Percentiles rank a stretch among this genome's conserved stretches.
phyloP scores from a whole-genome alignment of 495 filamentous ascomycete genomes.

The Penicillium subrubescens region DNA sequence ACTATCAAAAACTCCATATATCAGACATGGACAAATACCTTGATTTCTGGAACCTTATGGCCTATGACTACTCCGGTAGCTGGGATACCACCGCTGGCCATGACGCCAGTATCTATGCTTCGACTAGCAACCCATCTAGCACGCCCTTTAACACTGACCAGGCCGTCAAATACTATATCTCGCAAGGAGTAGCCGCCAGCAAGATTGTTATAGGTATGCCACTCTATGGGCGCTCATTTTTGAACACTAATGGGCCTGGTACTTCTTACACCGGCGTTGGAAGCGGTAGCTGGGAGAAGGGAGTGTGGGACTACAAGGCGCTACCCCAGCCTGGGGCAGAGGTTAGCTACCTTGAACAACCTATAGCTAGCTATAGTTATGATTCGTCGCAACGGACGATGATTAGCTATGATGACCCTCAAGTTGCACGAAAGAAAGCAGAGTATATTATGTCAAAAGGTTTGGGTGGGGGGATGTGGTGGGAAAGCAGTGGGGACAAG shows the following conservation, averaged over 20 bases:
- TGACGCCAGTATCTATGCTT: conserved; percentile 71
- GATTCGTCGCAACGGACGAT: conserved; percentile 58
- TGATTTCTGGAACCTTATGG: conserved; percentile 78
- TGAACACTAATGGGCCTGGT: conserved; percentile 70
- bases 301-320: conserved; percentile 76
- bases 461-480: conserved; percentile 85
- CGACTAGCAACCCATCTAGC: conserved; percentile 46
- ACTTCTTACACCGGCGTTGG: conserved; percentile 69
- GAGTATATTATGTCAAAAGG: conserved; percentile 61
- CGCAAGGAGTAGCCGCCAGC: conserved; percentile 56
- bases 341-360: conserved; percentile 14
- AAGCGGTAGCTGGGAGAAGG: conserved; percentile 67
- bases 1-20: no score
- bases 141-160: conserved; percentile 72
- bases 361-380: conserved; percentile 67
- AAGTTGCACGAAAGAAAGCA: conserved; percentile 61
- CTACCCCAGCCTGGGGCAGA: conserved; percentile 44
- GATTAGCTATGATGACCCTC: conserved; percentile 72
- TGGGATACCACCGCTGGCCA: conserved; percentile 75
- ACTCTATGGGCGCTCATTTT: conserved; percentile 81
- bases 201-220: conserved; percentile 86
- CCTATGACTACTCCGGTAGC: conserved; percentile 70
- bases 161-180: conserved; percentile 64
- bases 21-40: conserved; percentile 39
- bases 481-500: conserved; percentile 80